phyloP scores from a whole-genome alignment of 345 rosid species.

The Physaria fendleri region DNA sequence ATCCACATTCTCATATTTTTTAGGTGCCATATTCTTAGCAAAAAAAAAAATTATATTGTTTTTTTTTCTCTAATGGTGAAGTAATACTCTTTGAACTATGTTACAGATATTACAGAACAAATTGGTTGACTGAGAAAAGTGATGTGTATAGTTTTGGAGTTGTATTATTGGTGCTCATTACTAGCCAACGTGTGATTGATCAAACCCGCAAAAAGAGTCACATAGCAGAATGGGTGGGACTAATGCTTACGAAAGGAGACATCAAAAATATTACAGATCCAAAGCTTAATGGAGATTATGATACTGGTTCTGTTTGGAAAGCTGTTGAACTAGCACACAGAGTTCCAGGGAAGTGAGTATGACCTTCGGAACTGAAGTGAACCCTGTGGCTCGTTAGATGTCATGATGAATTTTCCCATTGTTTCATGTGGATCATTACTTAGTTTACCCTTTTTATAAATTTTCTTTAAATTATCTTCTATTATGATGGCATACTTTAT shows the following conservation, averaged over 20 bases:
- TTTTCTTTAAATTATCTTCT: too few species aligned
- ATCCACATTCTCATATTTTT: too few species aligned
- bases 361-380: neutral
- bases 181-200: neutral
- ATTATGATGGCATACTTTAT: too few species aligned
- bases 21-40: too few species aligned
- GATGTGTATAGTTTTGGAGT: too few species aligned
- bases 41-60: too few species aligned
- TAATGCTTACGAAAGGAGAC: constrained; percentile 1
- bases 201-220: constrained; percentile 9
- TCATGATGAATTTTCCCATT: neutral
- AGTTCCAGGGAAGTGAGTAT: too few species aligned
- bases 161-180: constrained; percentile 17
- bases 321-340: too few species aligned
- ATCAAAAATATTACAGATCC: neutral
- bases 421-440: too few species aligned
- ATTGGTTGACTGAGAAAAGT: constrained; percentile 13
- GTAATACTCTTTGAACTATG: neutral
- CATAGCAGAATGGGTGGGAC: constrained; percentile 8
- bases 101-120: constrained; percentile 12
- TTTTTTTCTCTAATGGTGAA: neutral
- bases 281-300: neutral
- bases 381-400: neutral
- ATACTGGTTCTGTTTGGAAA: neutral
- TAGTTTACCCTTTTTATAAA: too few species aligned